Evolutionary conservation across 2,329 filamentous ascomycete species (phyloP), one percentile per base, ranked within the genome.

Genomic region (Ophiocordyceps unilateralis): DNA sequence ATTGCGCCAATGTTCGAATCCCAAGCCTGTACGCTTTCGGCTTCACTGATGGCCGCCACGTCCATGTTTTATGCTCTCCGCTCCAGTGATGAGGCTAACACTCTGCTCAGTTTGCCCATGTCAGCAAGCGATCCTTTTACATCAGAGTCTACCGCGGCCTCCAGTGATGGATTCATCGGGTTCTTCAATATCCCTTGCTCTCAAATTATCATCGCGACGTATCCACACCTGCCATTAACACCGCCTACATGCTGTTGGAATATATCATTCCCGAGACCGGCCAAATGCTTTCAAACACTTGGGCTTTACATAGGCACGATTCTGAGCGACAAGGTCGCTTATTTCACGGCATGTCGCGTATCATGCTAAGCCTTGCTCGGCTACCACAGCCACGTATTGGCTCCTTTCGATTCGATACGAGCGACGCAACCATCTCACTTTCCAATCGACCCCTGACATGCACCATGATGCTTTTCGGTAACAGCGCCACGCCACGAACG

Each of bases 401-500:
- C n/a, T 53, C 49, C 14, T 49, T 51, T 15, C 39, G 34, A 34
- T 51, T 53, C 34, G 43, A 52, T 28, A 37, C 46, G 19, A 22
- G 30, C 4, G 50, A 53, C 41, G 53, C 55, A 30, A 58, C 55
- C 19, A 50, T 62, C 12, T 41, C 52, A 15, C 49, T 61, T 40
- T 50, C 53, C 36, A 61, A 52, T 32, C 48, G 50, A 14, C 47
- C 45, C 5, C 36, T 53, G 3, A 47, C 47, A 14, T 49, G 45
- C 26, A 23, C 46, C 5, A 44, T 49, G 32, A 40, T 41, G n/a
- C 46, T 52, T n/a, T 44, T 53, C 24, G 49, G 62, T 46, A 60
- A 60, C 47, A 49, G 56, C 32, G 56, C 55, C 26, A 53, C 55
- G 10, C 55, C 49, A 21, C 52, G 57, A 45, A 52, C 46, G 12